These are phyloP conservation scores for Paramecium octaurelia DNA, from an alignment of 73 alveolate genomes.

Conservation along the genomic window DNA sequence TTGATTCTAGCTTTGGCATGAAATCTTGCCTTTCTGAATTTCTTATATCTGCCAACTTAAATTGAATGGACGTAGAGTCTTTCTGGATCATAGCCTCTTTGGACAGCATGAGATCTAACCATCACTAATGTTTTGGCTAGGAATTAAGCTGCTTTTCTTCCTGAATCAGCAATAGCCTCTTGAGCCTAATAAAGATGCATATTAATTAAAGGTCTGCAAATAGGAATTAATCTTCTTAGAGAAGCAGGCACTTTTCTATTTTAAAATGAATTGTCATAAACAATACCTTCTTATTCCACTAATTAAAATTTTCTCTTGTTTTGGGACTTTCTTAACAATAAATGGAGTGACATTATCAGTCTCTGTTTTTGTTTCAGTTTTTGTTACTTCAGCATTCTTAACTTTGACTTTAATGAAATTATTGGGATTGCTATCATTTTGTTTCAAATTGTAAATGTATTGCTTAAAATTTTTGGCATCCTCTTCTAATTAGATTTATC, in stretches of 20 bases:
- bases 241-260: constrained; percentile 36
- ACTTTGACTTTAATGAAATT: constrained; percentile 10
- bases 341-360: background rate
- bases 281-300: constrained; percentile 30
- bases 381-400: background rate
- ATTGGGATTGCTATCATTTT: background rate
- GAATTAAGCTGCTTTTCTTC: constrained; percentile 22
- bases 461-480: background rate
- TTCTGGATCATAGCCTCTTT: constrained; percentile 26
- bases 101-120: constrained; percentile 32
- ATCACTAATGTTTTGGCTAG: background rate
- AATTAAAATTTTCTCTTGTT: background rate
- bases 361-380: background rate
- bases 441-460: background rate
- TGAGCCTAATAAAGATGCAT: background rate
- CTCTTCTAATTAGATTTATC: background rate
- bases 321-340: background rate
- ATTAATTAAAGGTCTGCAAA: background rate
- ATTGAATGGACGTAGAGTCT: constrained; percentile 16
- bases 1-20: constrained; percentile 35
- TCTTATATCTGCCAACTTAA: background rate
- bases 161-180: background rate
- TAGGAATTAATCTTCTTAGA: background rate
- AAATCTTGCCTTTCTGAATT: constrained; percentile 6
- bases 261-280: background rate